phyloP scores from a whole-genome alignment of 176 grass and related monocot genomes.

The Oryza glaberrima region DNA sequence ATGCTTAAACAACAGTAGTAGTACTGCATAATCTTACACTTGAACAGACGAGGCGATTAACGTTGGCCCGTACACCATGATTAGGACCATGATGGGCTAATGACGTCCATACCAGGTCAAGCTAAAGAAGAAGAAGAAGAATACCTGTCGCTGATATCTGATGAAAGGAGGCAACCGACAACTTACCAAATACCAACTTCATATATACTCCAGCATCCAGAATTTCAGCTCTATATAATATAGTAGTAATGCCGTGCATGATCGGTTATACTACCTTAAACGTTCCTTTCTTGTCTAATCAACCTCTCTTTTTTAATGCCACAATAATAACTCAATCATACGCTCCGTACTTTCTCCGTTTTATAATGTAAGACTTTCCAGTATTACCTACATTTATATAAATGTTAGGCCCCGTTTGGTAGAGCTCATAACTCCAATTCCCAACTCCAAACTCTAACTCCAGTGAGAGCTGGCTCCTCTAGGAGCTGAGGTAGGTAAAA shows the following conservation, averaged over 20 bases:
- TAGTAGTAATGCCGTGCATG: background rate
- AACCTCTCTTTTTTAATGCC: background rate
- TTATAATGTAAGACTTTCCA: too few species aligned
- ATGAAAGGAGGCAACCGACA: background rate
- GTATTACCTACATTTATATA: too few species aligned
- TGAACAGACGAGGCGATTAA: background rate
- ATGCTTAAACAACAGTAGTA: background rate
- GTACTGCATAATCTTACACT: background rate
- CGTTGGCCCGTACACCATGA: background rate
- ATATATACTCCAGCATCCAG: background rate
- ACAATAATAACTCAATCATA: background rate
- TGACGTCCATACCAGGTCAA: background rate
- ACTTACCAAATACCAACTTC: background rate
- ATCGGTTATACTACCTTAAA: background rate
- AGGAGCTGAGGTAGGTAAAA: too few species aligned
- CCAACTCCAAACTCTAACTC: too few species aligned
- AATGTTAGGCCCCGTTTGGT: too few species aligned
- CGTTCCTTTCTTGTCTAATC: background rate
- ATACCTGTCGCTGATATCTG: background rate
- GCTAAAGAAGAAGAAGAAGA: background rate
- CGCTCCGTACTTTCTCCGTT: too few species aligned
- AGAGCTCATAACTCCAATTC: too few species aligned
- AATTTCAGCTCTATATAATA: background rate
- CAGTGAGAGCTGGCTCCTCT: too few species aligned
- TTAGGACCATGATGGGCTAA: background rate